Evolutionary conservation across 2,329 filamentous ascomycete genomes (phyloP).

Genomic region (Albifimbria verrucaria): DNA sequence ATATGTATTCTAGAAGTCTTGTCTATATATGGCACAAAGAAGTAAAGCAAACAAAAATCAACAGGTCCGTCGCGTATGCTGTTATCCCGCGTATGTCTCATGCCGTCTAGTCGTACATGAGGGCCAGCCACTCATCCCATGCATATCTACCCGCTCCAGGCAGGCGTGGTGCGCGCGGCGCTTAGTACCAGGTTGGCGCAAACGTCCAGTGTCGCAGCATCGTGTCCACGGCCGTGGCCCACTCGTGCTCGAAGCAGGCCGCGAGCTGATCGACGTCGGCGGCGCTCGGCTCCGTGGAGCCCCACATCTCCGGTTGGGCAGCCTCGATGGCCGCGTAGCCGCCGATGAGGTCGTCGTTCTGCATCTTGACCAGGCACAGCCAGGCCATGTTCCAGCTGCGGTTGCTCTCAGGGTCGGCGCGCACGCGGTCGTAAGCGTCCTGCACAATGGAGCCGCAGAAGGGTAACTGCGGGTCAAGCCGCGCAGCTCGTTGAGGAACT

Average conservation of each 20-base stretch:
- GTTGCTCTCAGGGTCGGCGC: constrained; percentile 60
- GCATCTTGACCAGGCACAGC: constrained; percentile 65
- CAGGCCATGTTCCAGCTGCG: constrained; percentile 76
- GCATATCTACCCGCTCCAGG: too few relatives aligned
- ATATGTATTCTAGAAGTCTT: background rate
- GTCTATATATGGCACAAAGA: background rate
- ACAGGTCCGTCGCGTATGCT: background rate
- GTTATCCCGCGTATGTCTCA: background rate
- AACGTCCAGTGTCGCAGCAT: constrained; percentile 68
- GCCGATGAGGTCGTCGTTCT: constrained; percentile 58
- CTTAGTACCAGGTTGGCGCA: constrained; percentile 54
- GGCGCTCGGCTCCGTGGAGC: constrained; percentile 49
- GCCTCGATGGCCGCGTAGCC: constrained; percentile 61
- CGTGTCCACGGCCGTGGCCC: constrained; percentile 60
- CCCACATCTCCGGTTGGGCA: constrained; percentile 67
- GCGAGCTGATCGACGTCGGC: constrained; percentile 58
- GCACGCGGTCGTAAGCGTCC: constrained; percentile 63
- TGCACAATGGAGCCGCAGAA: constrained; percentile 62
- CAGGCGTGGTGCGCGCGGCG: too few relatives aligned
- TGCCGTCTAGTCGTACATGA: background rate
- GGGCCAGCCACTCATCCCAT: too few relatives aligned
- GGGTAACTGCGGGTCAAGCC: constrained; percentile 63
- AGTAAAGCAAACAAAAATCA: background rate
- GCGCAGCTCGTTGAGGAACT: constrained; percentile 67
- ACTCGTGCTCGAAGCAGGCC: constrained; percentile 62